Base-by-base conservation (phyloP, 176 grass and related monocot species). In the Thalia dealbata region DNA sequence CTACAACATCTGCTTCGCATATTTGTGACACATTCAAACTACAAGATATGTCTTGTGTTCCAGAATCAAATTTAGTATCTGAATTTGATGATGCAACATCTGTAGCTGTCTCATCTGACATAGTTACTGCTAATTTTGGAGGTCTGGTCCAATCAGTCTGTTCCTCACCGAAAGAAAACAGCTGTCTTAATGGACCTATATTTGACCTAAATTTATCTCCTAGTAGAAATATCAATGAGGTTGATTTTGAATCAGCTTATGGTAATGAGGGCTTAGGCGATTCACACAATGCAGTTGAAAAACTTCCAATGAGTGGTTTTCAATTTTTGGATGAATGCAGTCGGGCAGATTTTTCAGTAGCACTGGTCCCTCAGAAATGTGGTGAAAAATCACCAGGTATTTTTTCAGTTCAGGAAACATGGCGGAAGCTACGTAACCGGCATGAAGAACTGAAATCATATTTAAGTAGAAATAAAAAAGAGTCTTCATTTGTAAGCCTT, bases 291-390 rank as follows among this genome's bases (percentile, higher is more conserved):
- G 77, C 15, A 30, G 54, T 50, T 79, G 54, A 79, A 71, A 54
- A 46, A 63, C 23, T 69, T 79, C 19, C 81, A 79, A 45, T 75
- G 48, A 72, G 80, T 73, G 79, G 85, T 65, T 89, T 77, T 82
- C 84, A 79, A 61, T 76, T 87, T 65, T 88, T 97, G 93, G 93
- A 97, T 77, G 93, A 97, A 70, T 90, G 93, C 54, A 97, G 93
- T 73, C 79, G 81, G 52, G 87, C 90, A 80, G 87, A 79, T 69
- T 63, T 75, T 45, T 86, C 79, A 65, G 78, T 78, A 52, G 77
- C 70, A 70, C 28, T 76, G 46, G 67, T 87, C 69, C 76, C 84
- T 66, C 69, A 74, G 25, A 82, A 73, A 82, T 85, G 76, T 52
- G 9, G 52, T 69, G 82, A 86, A 30, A 63, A 79, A 54, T 83